Evolutionary conservation across 202 grass and related monocot genomes (phyloP).

Genomic region (Setaria viridis): DNA sequence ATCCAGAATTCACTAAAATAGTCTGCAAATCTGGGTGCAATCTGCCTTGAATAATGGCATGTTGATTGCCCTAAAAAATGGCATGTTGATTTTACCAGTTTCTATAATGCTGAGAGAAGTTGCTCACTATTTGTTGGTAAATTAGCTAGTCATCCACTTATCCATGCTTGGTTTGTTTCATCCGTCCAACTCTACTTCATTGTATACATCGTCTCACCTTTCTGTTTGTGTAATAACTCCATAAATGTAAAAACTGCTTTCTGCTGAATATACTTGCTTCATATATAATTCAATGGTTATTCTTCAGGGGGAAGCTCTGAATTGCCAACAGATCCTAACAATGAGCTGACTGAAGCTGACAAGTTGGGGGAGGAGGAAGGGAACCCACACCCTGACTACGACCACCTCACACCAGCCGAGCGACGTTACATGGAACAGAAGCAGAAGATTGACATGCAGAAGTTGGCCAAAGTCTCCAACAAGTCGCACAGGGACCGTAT

Average conservation of each 20-base stretch:
- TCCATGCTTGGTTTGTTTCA: not conserved
- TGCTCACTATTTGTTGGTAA: not conserved
- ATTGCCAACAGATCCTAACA: conserved; percentile 49
- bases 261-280: not conserved
- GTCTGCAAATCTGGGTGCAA: no score
- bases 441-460: conserved; percentile 76
- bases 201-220: not conserved
- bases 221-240: not conserved
- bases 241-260: not conserved
- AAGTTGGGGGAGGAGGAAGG: conserved; percentile 64
- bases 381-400: conserved; percentile 46
- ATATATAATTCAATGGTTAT: not conserved
- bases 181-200: not conserved
- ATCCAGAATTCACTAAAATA: no score
- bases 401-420: conserved; percentile 81
- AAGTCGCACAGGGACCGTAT: conserved; percentile 96
- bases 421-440: conserved; percentile 87
- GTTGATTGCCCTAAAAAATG: no score
- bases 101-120: not conserved
- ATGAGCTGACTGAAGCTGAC: conserved; percentile 53
- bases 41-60: no score
- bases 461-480: conserved; percentile 77
- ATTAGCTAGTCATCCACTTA: not conserved
- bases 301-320: conserved; percentile 70
- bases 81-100: no score